Conservation (phyloP, 768 basidiomycete species). For the Infundibulicybe gibba region DNA sequence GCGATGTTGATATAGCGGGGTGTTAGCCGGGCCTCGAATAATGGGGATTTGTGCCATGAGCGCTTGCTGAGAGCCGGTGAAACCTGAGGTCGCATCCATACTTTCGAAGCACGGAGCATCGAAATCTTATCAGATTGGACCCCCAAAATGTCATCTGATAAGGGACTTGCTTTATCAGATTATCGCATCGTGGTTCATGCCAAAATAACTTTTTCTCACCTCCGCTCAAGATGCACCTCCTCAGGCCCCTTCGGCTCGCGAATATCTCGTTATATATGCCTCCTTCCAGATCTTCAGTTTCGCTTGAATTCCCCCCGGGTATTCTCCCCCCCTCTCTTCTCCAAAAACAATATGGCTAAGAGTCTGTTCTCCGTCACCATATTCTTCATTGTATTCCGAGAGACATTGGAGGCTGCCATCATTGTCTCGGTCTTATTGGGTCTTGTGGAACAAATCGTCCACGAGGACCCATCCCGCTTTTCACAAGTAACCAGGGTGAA, state of each 20-base stretch:
- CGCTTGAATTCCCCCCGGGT: slow-evolving; percentile 10
- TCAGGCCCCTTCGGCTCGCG: neutral
- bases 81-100: too few relatives aligned
- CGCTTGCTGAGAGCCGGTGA: too few relatives aligned
- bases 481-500: slow-evolving; percentile 10
- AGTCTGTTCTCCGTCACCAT: slow-evolving; percentile 87
- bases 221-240: neutral
- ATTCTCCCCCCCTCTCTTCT: slow-evolving; percentile 10
- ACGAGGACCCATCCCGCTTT: slow-evolving; percentile 26
- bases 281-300: slow-evolving; percentile 7
- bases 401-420: slow-evolving; percentile 89
- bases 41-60: too few relatives aligned
- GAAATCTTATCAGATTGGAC: slow-evolving; percentile 32
- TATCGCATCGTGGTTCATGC: neutral
- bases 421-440: slow-evolving; percentile 90
- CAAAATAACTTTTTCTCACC: neutral
- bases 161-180: slow-evolving; percentile 17
- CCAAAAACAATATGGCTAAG: slow-evolving; percentile 46
- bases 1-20: too few relatives aligned
- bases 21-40: too few relatives aligned
- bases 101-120: neutral
- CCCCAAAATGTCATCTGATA: slow-evolving; percentile 21
- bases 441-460: slow-evolving; percentile 83
- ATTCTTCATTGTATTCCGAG: slow-evolving; percentile 95
- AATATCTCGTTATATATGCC: neutral